Evolutionary conservation across 1,284 basidiomycete genomes (phyloP), one percentile per base, ranked within the genome.

Genomic region (Leccinum fallax): DNA sequence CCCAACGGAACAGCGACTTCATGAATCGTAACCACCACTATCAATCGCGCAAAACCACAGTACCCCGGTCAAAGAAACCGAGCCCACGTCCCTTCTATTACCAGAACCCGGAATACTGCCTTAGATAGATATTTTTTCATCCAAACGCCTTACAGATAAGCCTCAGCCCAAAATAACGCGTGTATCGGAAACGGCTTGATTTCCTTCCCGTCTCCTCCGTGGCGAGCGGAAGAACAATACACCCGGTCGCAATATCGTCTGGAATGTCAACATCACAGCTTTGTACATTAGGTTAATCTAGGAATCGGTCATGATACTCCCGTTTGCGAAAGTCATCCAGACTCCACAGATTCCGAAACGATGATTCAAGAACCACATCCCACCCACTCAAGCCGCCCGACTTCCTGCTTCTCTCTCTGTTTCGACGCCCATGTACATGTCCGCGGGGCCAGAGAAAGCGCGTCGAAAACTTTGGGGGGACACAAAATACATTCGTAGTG

Each of bases 111-210:
- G 30, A 36, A 53, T 11, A 16, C 16, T 8, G 24, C 24, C 16
- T 5, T 9, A 24, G n/a, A 57, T 56, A 24, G 30, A 57, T 57
- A 15, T 58, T 56, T 26, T 19, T 13, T 32, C 21, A 48, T 48
- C 10, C 43, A 48, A 40, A n/a, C 16, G 10, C 24, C 30, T 13
- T n/a, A 16, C n/a, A 16, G 63, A 61, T 64, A 64, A 61, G 61
- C 62, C 34, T 16, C 58, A 61, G 8, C 56, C 55, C 21, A 55
- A 58, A 57, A 57, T 58, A 58, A 46, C n/a, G n/a, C 59, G 10
- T 61, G 49, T 10, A n/a, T n/a, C 32, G 55, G 32, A 59, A 5
- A 48, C n/a, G 16, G 62, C 13, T 16, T 28, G 21, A 21, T 10
- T 24, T 63, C 8, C 34, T 40, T 19, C 0, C 16, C 21, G 16